Evolutionary conservation across 352 stramenopile species (phyloP), one percentile per base, ranked within the genome.

Genomic region (Phytopythium kandeliae): DNA sequence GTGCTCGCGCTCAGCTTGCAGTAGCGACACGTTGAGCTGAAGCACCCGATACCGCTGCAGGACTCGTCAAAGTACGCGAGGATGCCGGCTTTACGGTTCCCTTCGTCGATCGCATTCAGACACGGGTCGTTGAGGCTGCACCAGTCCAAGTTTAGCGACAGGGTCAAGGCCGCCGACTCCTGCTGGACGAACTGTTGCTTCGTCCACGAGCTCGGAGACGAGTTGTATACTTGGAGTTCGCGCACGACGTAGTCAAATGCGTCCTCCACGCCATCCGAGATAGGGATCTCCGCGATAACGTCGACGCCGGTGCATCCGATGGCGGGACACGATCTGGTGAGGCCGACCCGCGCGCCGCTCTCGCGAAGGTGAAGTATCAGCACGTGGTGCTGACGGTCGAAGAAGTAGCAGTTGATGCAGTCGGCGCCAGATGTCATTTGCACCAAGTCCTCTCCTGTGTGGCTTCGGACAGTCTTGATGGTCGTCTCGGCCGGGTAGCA

Each of bases 361-460:
- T 77, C 50, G 15, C 51, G 36, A 10, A 77, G 16, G 11, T 50
- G 48, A 26, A 77, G 21, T 4, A 48, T 1, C 13, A 77, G 37
- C 0, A 72, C 6, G 8, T 50, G 45, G 5, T 33, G 48, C 17
- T 45, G n/a, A 5, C 48, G 17, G 34, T 77, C 63, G 38, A 56
- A 77, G 33, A 57, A 59, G 48, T 55, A 73, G 58, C 67, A 77
- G 43, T 66, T 62, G 19, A 45, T 44, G 36, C 67, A 72, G 3
- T 42, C 30, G 1, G 28, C 44, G 33, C 58, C 54, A 3, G 37
- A 46, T 16, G 25, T n/a, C 51, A 58, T 58, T 6, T 43, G n/a
- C 2, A 21, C 24, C 26, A 73, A 43, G 0, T 12, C 34, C 15
- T 26, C 24, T 30, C 55, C 55, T 15, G 52, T 35, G 19, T 53